Conservation (phyloP, 2,329 filamentous ascomycete species). For the Colletotrichum nymphaeae region DNA sequence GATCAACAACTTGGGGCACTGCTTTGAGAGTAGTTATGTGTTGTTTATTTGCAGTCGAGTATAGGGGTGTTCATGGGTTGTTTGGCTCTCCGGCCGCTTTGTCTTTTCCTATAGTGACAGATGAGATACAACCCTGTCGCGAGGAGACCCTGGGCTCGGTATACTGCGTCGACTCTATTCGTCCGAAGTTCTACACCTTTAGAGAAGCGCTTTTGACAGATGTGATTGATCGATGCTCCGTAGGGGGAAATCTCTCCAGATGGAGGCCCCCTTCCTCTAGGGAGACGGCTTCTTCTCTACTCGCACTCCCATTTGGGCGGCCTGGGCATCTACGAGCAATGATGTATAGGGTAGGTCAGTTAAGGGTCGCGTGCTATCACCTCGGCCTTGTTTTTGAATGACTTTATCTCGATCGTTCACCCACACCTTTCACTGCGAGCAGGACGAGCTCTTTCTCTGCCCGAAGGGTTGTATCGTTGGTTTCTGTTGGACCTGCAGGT, state of each 20-base stretch:
- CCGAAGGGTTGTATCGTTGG: not conserved
- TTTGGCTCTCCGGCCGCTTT: not conserved
- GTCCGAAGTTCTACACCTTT: not conserved
- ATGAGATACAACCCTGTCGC: not conserved
- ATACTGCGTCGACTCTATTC: slow-evolving; percentile 3
- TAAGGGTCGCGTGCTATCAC: slow-evolving; percentile 9
- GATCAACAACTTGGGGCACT: not conserved
- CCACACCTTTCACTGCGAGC: not conserved
- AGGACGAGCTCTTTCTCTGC: not conserved
- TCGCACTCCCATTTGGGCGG: not conserved
- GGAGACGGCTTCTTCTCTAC: not conserved
- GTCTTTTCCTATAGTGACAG: not conserved
- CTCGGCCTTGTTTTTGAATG: not conserved
- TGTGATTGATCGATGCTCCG: not conserved
- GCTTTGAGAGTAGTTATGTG: not conserved
- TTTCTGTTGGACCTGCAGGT: not conserved
- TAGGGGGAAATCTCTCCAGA: not conserved
- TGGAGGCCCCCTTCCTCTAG: no score
- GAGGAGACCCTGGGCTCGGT: not conserved
- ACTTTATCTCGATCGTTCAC: not conserved
- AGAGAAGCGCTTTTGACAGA: slow-evolving; percentile 1
- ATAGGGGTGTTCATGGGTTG: not conserved
- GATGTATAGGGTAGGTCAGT: not conserved
- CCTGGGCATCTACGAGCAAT: not conserved
- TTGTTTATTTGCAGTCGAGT: not conserved